Evolutionary conservation across 139 green algal species (phyloP).

Genomic region (Micromonas pusilla): DNA sequence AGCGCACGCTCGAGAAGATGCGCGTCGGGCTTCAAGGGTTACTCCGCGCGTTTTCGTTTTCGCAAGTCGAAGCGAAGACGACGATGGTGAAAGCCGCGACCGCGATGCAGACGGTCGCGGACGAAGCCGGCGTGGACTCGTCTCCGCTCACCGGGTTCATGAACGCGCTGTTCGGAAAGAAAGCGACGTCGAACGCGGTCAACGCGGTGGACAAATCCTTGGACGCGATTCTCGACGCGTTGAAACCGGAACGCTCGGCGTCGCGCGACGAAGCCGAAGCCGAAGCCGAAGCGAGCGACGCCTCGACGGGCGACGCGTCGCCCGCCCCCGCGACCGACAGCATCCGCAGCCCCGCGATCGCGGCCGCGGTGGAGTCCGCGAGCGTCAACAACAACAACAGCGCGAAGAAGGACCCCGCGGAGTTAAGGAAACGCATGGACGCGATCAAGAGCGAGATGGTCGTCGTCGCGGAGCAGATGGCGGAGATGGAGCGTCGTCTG

Average conservation of each 20-base stretch:
- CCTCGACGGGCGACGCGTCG: too few relatives aligned
- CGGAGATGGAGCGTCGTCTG: constrained; percentile 7
- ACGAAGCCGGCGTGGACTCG: neutral
- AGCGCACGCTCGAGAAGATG: constrained; percentile 22
- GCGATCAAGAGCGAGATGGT: constrained; percentile 14
- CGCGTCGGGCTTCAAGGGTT: constrained; percentile 1
- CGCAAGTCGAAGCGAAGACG: neutral
- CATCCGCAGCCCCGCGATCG: too few relatives aligned
- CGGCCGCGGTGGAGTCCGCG: too few relatives aligned
- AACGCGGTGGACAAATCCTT: neutral
- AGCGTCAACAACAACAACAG: neutral
- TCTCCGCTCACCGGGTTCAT: neutral
- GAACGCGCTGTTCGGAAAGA: neutral
- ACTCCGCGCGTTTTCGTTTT: neutral
- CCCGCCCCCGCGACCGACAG: too few relatives aligned
- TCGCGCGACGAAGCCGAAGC: neutral
- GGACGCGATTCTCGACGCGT: neutral
- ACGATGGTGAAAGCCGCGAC: constrained; percentile 1
- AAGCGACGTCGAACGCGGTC: neutral
- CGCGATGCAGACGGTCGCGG: neutral
- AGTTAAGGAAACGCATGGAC: constrained; percentile 1
- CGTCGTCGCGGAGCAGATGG: constrained; percentile 5
- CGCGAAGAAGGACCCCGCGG: neutral
- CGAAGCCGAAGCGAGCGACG: neutral
- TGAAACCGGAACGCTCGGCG: neutral